phyloP scores from a whole-genome alignment of 345 rosid genomes.

The Triadica sebifera region DNA sequence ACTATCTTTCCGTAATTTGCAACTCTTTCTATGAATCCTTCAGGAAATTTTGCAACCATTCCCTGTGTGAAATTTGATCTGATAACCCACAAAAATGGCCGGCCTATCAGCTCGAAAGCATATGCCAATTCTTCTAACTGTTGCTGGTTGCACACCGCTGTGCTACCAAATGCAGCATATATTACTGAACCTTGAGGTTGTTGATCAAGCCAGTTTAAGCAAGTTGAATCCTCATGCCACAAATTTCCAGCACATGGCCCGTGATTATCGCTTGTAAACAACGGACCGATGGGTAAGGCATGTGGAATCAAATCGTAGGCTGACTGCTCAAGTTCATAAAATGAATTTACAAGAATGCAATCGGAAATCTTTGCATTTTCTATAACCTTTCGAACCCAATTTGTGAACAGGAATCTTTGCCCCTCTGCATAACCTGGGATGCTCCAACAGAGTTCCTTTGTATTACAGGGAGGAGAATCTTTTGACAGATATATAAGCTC shows the following conservation, averaged over 20 bases:
- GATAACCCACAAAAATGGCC: constrained; percentile 40
- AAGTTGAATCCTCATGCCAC: constrained; percentile 32
- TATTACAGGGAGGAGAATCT: constrained; percentile 22
- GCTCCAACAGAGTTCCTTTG: constrained; percentile 27
- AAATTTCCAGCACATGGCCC: constrained; percentile 14
- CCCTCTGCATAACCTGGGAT: not conserved
- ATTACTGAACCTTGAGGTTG: constrained; percentile 36
- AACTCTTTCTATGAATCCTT: constrained; percentile 30
- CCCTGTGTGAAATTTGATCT: constrained; percentile 15
- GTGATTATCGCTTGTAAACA: constrained; percentile 8
- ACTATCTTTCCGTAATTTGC: constrained; percentile 3
- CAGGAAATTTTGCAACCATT: constrained; percentile 18
- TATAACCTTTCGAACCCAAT: not conserved
- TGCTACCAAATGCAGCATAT: constrained; percentile 51
- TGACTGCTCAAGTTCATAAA: constrained; percentile 31
- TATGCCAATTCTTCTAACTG: constrained; percentile 42
- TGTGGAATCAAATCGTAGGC: constrained; percentile 20
- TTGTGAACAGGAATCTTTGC: constrained; percentile 9
- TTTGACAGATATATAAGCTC: constrained; percentile 19
- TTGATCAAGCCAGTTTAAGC: constrained; percentile 45
- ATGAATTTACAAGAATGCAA: constrained; percentile 25
- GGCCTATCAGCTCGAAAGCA: constrained; percentile 26
- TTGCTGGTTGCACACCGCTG: constrained; percentile 13
- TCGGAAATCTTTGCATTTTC: constrained; percentile 10
- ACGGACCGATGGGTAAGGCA: constrained; percentile 35